Percentiles rank a stretch among this genome's conserved stretches.
Conservation (phyloP, 2,329 filamentous ascomycete genomes). For the Alternaria ethzedia region DNA sequence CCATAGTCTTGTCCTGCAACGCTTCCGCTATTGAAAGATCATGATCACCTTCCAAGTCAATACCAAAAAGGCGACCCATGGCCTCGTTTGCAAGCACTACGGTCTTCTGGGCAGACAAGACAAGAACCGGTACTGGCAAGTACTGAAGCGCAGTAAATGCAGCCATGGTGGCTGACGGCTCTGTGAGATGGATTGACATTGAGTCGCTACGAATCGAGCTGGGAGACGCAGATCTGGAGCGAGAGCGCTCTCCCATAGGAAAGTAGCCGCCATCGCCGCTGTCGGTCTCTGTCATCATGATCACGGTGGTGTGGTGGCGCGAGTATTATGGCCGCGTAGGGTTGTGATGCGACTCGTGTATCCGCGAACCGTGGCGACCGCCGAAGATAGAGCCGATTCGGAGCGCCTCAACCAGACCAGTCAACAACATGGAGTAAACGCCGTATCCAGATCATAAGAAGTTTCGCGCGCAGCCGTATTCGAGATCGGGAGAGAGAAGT, state of each 20-base stretch:
- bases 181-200: constrained; percentile 37
- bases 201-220: constrained; percentile 42
- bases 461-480: background rate
- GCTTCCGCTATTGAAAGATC: constrained; percentile 61
- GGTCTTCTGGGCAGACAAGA: constrained; percentile 72
- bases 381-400: background rate
- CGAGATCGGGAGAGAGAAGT: background rate
- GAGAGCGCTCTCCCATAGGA: constrained; percentile 24
- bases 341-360: background rate
- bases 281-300: constrained; percentile 29
- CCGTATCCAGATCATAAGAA: background rate
- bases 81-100: constrained; percentile 77
- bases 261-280: constrained; percentile 39
- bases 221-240: constrained; percentile 31
- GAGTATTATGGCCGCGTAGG: background rate
- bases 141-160: constrained; percentile 68
- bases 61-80: constrained; percentile 71
- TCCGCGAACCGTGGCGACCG: background rate
- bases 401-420: constrained; percentile 5
- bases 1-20: constrained; percentile 69
- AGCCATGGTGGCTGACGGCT: constrained; percentile 38
- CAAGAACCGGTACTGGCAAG: constrained; percentile 73
- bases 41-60: constrained; percentile 56
- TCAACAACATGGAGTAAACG: constrained; percentile 1
- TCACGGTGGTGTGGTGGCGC: constrained; percentile 6